phyloP scores from a whole-genome alignment of 2,329 filamentous ascomycete species.

The Cordyceps farinosa region DNA sequence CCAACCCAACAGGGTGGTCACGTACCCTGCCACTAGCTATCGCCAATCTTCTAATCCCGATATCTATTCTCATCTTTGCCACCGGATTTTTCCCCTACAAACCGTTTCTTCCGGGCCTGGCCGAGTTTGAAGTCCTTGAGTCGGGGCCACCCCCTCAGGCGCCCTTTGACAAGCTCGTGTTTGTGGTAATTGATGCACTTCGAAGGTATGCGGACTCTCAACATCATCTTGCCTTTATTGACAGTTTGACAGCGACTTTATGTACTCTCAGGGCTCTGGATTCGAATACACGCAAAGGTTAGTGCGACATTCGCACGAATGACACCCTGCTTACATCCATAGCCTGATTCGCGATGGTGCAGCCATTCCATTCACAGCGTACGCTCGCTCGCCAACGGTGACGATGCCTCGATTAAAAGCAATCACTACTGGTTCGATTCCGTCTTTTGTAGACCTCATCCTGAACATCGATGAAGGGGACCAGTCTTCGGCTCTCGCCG shows the following conservation, averaged over 20 bases:
- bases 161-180: slow-evolving; percentile 84
- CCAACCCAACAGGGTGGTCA: slow-evolving; percentile 21
- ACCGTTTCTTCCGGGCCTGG: slow-evolving; percentile 81
- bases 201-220: slow-evolving; percentile 59
- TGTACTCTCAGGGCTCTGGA: slow-evolving; percentile 74
- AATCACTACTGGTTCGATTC: slow-evolving; percentile 96
- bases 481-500: slow-evolving; percentile 78
- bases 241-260: slow-evolving; percentile 71
- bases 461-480: slow-evolving; percentile 95
- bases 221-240: background rate
- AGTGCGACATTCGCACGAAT: slow-evolving; percentile 20
- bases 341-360: slow-evolving; percentile 80
- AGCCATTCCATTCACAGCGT: slow-evolving; percentile 89
- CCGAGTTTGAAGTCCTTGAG: slow-evolving; percentile 57
- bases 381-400: slow-evolving; percentile 94
- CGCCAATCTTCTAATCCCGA: slow-evolving; percentile 74
- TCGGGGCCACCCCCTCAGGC: slow-evolving; percentile 57
- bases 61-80: slow-evolving; percentile 74
- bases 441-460: slow-evolving; percentile 94
- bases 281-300: slow-evolving; percentile 88
- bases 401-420: slow-evolving; percentile 98
- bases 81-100: slow-evolving; percentile 98
- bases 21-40: slow-evolving; percentile 49
- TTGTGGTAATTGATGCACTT: slow-evolving; percentile 97
- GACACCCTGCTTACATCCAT: slow-evolving; percentile 20